Evolutionary conservation across 2,329 filamentous ascomycete genomes (phyloP).

Genomic region (Atkinsonella hypoxylon): DNA sequence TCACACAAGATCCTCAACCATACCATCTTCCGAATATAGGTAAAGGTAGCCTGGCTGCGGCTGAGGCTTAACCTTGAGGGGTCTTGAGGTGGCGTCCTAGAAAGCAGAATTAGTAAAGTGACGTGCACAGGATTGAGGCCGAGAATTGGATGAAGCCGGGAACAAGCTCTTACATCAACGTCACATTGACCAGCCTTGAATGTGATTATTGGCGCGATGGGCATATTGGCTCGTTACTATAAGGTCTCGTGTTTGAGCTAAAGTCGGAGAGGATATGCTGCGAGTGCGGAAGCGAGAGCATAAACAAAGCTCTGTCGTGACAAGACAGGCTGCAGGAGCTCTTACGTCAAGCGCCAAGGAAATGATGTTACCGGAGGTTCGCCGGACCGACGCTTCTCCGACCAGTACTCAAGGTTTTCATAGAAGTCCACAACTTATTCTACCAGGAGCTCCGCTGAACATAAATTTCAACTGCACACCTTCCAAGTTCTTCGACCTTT

Average conservation of each 20-base stretch:
- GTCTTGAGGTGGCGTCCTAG: constrained; percentile 17
- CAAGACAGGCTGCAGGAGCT: constrained; percentile 23
- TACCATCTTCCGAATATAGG: constrained; percentile 83
- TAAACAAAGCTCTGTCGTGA: not conserved
- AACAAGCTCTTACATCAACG: constrained; percentile 50
- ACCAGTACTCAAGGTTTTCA: not conserved
- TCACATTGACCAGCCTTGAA: constrained; percentile 94
- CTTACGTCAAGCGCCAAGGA: constrained; percentile 28
- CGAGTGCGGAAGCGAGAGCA: not conserved
- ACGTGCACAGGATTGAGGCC: not conserved
- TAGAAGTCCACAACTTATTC: not conserved
- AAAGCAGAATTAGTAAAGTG: constrained; percentile 10
- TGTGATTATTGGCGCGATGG: constrained; percentile 74
- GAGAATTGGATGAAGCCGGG: constrained; percentile 2
- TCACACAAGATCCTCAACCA: constrained; percentile 3
- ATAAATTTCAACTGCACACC: constrained; percentile 3
- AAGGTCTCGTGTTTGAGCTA: not conserved
- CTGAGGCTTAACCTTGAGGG: constrained; percentile 61
- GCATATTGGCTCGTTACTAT: constrained; percentile 42
- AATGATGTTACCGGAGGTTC: not conserved
- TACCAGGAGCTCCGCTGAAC: not conserved
- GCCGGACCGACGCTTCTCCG: constrained; percentile 13
- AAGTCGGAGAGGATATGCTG: constrained; percentile 1
- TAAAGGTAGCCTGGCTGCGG: constrained; percentile 77
- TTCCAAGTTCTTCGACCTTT: not conserved